Conservation (phyloP, 2,329 filamentous ascomycete genomes). For the Colletotrichum limetticola region DNA sequence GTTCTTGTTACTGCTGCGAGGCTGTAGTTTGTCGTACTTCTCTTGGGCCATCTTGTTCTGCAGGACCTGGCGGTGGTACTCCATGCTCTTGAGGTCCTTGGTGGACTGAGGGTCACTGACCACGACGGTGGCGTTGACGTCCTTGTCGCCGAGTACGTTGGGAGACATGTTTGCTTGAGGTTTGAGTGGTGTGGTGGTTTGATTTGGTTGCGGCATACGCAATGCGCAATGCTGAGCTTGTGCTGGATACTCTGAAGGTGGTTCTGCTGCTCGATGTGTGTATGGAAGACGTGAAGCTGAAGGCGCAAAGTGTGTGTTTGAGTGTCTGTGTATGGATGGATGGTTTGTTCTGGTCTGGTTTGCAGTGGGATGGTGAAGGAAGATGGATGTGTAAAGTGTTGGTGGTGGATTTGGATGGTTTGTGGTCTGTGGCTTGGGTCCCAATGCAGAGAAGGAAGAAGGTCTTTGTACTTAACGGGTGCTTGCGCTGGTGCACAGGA, state of each 20-base stretch:
- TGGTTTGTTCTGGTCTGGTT: neutral
- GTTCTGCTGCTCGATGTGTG: neutral
- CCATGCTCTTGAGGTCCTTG: conserved; percentile 72
- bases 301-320: neutral
- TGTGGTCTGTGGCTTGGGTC: conserved; percentile 1
- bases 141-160: conserved; percentile 72
- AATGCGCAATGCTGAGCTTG: conserved; percentile 5
- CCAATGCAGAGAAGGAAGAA: conserved; percentile 23
- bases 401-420: conserved; percentile 12
- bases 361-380: conserved; percentile 2
- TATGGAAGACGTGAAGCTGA: neutral
- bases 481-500: conserved; percentile 8
- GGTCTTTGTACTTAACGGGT: conserved; percentile 33
- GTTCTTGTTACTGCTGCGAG: neutral
- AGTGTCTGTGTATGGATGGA: neutral
- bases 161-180: conserved; percentile 58
- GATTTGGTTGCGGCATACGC: neutral
- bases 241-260: neutral
- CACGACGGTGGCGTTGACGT: conserved; percentile 68
- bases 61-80: conserved; percentile 81
- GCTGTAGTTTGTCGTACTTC: conserved; percentile 57
- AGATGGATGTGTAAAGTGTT: neutral
- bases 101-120: conserved; percentile 46
- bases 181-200: neutral
- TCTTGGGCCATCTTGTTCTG: conserved; percentile 77